Evolutionary conservation across 2,329 filamentous ascomycete species (phyloP).

Genomic region (Botrytis pseudocinerea): DNA sequence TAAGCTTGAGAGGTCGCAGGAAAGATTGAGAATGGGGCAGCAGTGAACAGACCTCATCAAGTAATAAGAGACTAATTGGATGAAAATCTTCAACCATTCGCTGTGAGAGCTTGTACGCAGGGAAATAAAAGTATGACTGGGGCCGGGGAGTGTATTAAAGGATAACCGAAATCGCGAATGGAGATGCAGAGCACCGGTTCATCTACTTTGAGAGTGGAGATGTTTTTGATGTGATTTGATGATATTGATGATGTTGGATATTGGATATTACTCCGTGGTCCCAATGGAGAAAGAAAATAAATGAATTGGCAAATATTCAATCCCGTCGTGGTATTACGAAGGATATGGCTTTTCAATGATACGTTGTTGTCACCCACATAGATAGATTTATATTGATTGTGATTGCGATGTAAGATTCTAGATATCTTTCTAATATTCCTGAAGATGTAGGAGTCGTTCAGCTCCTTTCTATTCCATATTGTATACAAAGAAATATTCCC

Average conservation of each 20-base stretch:
- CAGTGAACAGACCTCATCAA: background rate
- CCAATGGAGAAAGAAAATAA: background rate
- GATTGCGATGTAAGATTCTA: background rate
- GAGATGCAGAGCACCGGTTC: background rate
- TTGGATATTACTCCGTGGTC: background rate
- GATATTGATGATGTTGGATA: background rate
- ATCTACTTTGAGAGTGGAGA: conserved; percentile 6
- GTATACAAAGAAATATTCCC: background rate
- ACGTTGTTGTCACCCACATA: background rate
- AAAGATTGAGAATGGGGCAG: background rate
- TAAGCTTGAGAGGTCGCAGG: background rate
- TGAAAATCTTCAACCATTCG: background rate
- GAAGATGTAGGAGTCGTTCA: background rate
- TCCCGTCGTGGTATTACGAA: background rate
- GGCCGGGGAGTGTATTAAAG: background rate
- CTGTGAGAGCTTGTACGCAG: background rate
- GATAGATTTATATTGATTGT: background rate
- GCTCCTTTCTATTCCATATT: background rate
- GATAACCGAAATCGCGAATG: conserved; percentile 12
- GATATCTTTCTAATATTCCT: background rate
- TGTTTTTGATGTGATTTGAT: background rate
- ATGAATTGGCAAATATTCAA: background rate
- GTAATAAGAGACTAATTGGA: background rate
- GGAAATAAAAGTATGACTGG: background rate
- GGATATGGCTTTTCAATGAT: background rate